Evolutionary conservation across 148 eudicot genomes (phyloP).

Genomic region (Amaranthus palmeri): DNA sequence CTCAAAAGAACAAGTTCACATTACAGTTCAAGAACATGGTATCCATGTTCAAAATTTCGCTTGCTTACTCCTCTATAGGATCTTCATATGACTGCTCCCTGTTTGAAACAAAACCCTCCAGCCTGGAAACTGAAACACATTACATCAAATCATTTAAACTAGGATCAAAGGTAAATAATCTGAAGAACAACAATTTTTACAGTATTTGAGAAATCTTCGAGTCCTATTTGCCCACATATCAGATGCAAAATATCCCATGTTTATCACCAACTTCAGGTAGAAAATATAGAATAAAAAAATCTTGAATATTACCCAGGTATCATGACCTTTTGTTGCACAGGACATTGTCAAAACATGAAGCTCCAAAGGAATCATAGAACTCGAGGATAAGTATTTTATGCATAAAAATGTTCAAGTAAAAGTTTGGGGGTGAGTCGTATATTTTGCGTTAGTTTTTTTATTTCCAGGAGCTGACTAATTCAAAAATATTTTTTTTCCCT

Average conservation of each 20-base stretch:
- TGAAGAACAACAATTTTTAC: background rate
- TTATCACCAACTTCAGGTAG: background rate
- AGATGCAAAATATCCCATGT: background rate
- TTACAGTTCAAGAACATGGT: conserved; percentile 14
- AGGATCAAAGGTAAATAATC: background rate
- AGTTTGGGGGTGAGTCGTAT: background rate
- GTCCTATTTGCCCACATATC: background rate
- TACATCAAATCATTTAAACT: conserved; percentile 23
- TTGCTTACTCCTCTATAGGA: conserved; percentile 96
- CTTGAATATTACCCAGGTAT: too few species aligned
- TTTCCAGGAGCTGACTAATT: background rate
- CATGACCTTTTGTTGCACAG: background rate
- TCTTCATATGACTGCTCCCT: conserved; percentile 98
- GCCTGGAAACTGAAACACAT: conserved; percentile 84
- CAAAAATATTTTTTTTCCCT: too few species aligned
- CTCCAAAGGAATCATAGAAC: background rate
- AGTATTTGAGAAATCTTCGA: background rate
- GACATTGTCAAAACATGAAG: background rate
- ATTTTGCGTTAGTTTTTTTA: background rate
- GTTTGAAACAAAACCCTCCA: conserved; percentile 98
- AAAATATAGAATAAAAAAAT: background rate
- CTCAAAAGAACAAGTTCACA: conserved; percentile 6
- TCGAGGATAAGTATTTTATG: background rate
- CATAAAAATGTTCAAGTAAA: background rate
- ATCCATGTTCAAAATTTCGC: conserved; percentile 14